Percentiles rank a stretch among this genome's conserved stretches.
Conservation (phyloP, 129 eudicot genomes). For the Tagetes erecta region DNA sequence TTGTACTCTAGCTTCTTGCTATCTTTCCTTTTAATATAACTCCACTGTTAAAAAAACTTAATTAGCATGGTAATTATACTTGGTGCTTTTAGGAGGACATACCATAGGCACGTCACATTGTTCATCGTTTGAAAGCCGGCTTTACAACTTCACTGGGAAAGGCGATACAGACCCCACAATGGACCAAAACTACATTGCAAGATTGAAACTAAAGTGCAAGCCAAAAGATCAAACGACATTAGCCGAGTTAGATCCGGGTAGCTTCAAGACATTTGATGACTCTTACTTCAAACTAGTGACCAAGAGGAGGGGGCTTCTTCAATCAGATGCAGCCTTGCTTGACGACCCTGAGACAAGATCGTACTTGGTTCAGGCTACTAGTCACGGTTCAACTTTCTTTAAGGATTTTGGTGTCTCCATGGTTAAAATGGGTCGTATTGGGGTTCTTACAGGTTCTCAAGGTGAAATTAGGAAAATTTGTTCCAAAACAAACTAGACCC, state of each 20-base stretch:
- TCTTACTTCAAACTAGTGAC: constrained; percentile 39
- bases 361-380: constrained; percentile 42
- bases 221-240: constrained; percentile 41
- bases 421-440: constrained; percentile 66
- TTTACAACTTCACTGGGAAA: constrained; percentile 76
- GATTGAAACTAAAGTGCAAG: constrained; percentile 47
- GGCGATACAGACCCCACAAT: constrained; percentile 65
- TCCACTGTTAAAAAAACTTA: too few relatives aligned
- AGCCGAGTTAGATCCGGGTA: constrained; percentile 70
- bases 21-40: too few relatives aligned
- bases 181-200: constrained; percentile 55
- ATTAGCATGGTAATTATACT: too few relatives aligned
- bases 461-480: constrained; percentile 67
- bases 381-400: constrained; percentile 46
- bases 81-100: constrained; percentile 45
- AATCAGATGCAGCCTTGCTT: constrained; percentile 59
- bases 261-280: constrained; percentile 54
- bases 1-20: too few relatives aligned
- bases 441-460: constrained; percentile 62
- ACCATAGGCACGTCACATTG: constrained; percentile 73
- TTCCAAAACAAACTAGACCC: constrained; percentile 25
- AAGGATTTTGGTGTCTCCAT: constrained; percentile 59
- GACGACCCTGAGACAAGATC: constrained; percentile 40
- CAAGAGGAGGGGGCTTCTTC: constrained; percentile 55
- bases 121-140: constrained; percentile 39